Evolutionary conservation across 805 yeast genomes (phyloP).

Genomic region (Lachancea sp.): DNA sequence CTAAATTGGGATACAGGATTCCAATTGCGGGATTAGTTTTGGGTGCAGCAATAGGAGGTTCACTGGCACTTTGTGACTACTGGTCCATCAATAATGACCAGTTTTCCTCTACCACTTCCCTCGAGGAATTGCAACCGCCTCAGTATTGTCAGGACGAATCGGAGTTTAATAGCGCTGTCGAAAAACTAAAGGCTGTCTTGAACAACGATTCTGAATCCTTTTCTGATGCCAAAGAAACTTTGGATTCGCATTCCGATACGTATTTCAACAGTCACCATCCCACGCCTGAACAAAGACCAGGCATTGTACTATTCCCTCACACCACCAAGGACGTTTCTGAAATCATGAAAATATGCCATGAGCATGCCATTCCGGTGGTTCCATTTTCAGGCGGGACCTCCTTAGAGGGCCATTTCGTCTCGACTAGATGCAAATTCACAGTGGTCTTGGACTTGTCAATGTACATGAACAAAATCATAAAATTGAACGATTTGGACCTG

Average conservation of each 20-base stretch:
- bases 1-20: background rate
- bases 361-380: constrained; percentile 60
- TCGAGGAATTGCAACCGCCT: constrained; percentile 20
- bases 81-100: constrained; percentile 1
- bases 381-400: constrained; percentile 78
- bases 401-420: constrained; percentile 73
- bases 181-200: constrained; percentile 35
- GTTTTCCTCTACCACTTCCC: constrained; percentile 13
- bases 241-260: constrained; percentile 52
- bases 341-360: constrained; percentile 55
- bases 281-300: constrained; percentile 49
- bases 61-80: constrained; percentile 5
- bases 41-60: constrained; percentile 8
- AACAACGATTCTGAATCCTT: constrained; percentile 33
- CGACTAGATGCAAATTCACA: constrained; percentile 62
- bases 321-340: constrained; percentile 61
- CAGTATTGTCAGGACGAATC: constrained; percentile 33
- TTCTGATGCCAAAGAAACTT: constrained; percentile 34
- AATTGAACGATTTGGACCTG: constrained; percentile 55
- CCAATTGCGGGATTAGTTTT: background rate
- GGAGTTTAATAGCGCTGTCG: constrained; percentile 37
- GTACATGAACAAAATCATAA: constrained; percentile 49
- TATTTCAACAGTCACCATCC: constrained; percentile 62
- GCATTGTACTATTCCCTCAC: constrained; percentile 53
- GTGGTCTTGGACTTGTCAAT: constrained; percentile 53